A percentile compares a stretch with the other conserved stretches of the same genome.
These are phyloP conservation scores for Sindora glabra DNA, from an alignment of 306 rosid genomes.

Conservation along the genomic window DNA sequence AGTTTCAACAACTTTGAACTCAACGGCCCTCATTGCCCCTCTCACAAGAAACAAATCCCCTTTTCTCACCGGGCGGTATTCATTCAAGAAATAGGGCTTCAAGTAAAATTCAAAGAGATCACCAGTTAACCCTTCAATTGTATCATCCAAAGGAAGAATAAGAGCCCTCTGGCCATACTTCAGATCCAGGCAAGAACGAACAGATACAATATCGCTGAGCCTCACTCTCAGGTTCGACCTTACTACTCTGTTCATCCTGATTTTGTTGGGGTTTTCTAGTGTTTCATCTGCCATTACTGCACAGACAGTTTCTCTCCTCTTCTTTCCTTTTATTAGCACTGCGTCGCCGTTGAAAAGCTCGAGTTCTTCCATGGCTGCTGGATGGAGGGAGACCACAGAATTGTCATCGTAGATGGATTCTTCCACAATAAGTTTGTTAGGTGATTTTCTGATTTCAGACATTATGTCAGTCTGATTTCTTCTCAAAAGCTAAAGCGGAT, in stretches of 20 bases:
- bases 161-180: slow-evolving; percentile 91
- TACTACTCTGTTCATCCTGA: slow-evolving; percentile 93
- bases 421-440: slow-evolving; percentile 81
- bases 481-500: no score
- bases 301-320: slow-evolving; percentile 82
- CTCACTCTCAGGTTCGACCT: slow-evolving; percentile 90
- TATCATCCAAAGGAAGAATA: slow-evolving; percentile 88
- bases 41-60: slow-evolving; percentile 92
- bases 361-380: slow-evolving; percentile 87
- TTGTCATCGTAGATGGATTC: slow-evolving; percentile 92
- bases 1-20: slow-evolving; percentile 93
- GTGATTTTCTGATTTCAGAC: slow-evolving; percentile 86
- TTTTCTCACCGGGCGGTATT: slow-evolving; percentile 89
- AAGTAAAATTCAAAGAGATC: slow-evolving; percentile 79
- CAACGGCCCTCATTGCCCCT: slow-evolving; percentile 99
- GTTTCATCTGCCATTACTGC: slow-evolving; percentile 89
- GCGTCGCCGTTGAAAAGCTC: slow-evolving; percentile 92
- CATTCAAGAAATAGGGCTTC: slow-evolving; percentile 91
- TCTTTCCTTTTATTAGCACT: slow-evolving; percentile 88
- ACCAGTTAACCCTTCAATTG: slow-evolving; percentile 89
- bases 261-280: slow-evolving; percentile 82
- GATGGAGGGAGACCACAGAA: slow-evolving; percentile 88
- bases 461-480: no score
- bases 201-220: slow-evolving; percentile 94
- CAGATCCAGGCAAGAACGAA: slow-evolving; percentile 87